Percentiles rank a stretch among this genome's conserved stretches.
Evolutionary conservation across 2,329 filamentous ascomycete genomes (phyloP).

Genomic region (Pestalotiopsis sp.): DNA sequence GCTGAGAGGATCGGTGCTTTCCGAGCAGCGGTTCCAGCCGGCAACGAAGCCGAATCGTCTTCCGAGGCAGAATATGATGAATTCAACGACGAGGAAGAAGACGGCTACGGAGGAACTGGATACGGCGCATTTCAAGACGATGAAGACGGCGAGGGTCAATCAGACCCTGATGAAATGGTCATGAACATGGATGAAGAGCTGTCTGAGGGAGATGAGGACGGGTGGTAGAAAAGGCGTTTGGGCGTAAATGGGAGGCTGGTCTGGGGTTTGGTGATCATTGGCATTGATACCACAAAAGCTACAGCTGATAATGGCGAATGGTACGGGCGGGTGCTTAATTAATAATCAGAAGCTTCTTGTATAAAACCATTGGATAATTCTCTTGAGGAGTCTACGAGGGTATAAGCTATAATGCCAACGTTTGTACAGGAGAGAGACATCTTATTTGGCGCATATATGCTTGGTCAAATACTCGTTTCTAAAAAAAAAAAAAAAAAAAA

Average conservation of each 20-base stretch:
- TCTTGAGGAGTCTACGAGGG: no score
- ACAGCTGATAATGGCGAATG: not conserved
- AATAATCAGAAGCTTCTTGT: not conserved
- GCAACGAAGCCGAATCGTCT: not conserved
- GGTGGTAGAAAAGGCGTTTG: not conserved
- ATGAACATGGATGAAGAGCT: constrained; percentile 15
- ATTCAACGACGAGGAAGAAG: constrained; percentile 14
- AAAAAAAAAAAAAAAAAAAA: no score
- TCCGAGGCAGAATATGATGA: constrained; percentile 9
- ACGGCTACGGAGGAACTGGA: constrained; percentile 12
- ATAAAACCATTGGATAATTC: not conserved
- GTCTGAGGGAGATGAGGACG: constrained; percentile 14
- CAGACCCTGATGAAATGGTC: constrained; percentile 5
- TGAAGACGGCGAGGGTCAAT: constrained; percentile 11
- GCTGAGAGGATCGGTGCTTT: constrained; percentile 21
- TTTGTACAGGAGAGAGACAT: no score
- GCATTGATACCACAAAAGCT: not conserved
- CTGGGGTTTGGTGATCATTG: not conserved
- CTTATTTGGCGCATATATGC: no score
- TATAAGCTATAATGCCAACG: no score
- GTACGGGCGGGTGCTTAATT: not conserved
- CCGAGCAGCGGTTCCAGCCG: constrained; percentile 18
- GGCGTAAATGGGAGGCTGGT: not conserved
- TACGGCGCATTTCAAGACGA: constrained; percentile 18
- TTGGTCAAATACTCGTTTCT: no score